Evolutionary conservation across 2,329 filamentous ascomycete species (phyloP).

Genomic region (Colletotrichum godetiae): DNA sequence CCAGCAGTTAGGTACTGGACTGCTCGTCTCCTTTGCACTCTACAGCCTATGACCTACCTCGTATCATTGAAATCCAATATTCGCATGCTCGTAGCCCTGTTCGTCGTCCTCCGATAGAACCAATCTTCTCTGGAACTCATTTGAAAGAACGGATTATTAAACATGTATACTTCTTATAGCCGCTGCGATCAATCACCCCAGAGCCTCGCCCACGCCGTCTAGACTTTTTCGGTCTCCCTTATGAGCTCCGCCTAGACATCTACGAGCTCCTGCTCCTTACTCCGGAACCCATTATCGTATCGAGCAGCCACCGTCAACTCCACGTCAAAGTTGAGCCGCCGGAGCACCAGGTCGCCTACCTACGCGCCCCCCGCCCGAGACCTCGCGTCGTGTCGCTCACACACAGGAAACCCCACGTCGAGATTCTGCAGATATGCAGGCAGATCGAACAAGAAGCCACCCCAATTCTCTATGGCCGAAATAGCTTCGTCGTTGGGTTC

Average conservation of each 20-base stretch:
- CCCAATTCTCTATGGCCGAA: slow-evolving; percentile 43
- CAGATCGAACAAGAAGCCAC: slow-evolving; percentile 44
- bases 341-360: slow-evolving; percentile 22
- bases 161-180: slow-evolving; percentile 4
- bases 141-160: background rate
- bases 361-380: slow-evolving; percentile 21
- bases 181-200: background rate
- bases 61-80: background rate
- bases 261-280: slow-evolving; percentile 40
- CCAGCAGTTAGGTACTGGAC: background rate
- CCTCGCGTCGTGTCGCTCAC: slow-evolving; percentile 19
- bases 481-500: slow-evolving; percentile 41
- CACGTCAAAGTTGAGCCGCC: slow-evolving; percentile 24
- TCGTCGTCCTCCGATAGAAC: background rate
- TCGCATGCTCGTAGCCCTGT: background rate
- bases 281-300: slow-evolving; percentile 31
- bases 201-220: background rate
- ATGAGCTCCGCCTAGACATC: slow-evolving; percentile 44
- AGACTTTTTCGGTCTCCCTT: slow-evolving; percentile 41
- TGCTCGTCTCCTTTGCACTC: slow-evolving; percentile 3
- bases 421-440: slow-evolving; percentile 45
- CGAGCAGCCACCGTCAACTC: slow-evolving; percentile 28
- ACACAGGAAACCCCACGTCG: slow-evolving; percentile 37
- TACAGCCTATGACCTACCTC: background rate
- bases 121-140: background rate